phyloP scores from a whole-genome alignment of 1,284 basidiomycete genomes.

The Austroboletus novae-zelandiae region DNA sequence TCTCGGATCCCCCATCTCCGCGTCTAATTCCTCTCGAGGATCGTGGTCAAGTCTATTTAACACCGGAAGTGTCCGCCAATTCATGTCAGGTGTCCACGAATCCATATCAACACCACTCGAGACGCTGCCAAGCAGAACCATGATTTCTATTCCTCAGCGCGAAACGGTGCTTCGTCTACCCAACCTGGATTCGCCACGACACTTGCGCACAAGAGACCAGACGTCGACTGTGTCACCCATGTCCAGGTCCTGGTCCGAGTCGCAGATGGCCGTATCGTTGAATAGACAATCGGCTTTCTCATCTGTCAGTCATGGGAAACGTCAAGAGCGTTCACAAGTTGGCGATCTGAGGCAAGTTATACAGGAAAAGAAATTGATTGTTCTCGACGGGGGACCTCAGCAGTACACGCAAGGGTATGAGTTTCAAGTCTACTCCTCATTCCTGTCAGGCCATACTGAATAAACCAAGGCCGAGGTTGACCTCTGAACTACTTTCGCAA shows the following conservation, averaged over 20 bases:
- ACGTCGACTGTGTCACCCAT: conserved; percentile 33
- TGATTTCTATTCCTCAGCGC: conserved; percentile 32
- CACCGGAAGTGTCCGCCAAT: conserved; percentile 58
- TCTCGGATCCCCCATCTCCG: conserved; percentile 36
- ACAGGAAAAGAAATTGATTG: conserved; percentile 37
- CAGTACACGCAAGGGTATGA: conserved; percentile 9
- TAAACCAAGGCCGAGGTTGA: conserved; percentile 11
- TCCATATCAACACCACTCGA: conserved; percentile 43
- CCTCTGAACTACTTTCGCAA: conserved; percentile 38
- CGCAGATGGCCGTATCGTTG: conserved; percentile 24
- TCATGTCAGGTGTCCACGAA: conserved; percentile 57
- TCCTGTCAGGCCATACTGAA: neutral
- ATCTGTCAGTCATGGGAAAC: conserved; percentile 36
- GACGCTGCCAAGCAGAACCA: conserved; percentile 16
- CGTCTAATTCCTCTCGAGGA: conserved; percentile 58
- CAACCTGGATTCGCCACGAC: conserved; percentile 24
- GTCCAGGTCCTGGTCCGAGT: conserved; percentile 60
- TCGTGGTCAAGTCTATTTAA: conserved; percentile 78
- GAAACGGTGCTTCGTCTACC: conserved; percentile 25
- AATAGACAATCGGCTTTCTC: conserved; percentile 39
- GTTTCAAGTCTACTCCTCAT: neutral
- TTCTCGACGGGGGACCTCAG: conserved; percentile 31
- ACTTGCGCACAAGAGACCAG: conserved; percentile 24
- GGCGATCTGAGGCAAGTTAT: conserved; percentile 25
- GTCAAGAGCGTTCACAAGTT: conserved; percentile 41